Evolutionary conservation across 192 early-diverging fungal genomes (phyloP).

Genomic region (Backusella tuberculispora): DNA sequence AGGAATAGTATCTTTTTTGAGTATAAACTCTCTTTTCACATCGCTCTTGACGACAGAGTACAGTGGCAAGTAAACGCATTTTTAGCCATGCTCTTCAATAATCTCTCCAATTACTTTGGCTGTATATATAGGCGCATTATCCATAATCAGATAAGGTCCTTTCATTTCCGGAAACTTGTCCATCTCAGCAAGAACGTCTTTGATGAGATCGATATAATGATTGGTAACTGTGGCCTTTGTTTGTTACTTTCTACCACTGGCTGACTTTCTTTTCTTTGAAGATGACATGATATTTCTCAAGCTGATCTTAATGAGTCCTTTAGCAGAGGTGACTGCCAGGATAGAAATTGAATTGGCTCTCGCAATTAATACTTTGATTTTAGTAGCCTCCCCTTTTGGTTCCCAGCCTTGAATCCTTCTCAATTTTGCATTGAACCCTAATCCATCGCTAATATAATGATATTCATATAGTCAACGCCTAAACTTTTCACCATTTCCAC

Average conservation of each 20-base stretch:
- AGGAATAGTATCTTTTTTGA: too few species aligned
- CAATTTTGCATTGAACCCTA: slow-evolving; percentile 14
- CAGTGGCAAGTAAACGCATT: slow-evolving; percentile 19
- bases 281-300: background rate
- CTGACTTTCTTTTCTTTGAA: slow-evolving; percentile 23
- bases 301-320: background rate
- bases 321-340: slow-evolving; percentile 3
- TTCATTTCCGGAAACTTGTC: too few species aligned
- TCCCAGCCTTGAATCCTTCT: slow-evolving; percentile 16
- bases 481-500: background rate
- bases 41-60: too few species aligned
- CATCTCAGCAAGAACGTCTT: slow-evolving; percentile 16
- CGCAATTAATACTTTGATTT: too few species aligned
- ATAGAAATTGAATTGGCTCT: too few species aligned
- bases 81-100: slow-evolving; percentile 1
- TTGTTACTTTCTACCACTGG: background rate
- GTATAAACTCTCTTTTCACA: too few species aligned
- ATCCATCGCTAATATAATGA: slow-evolving; percentile 5
- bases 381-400: slow-evolving; percentile 7
- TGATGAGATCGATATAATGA: background rate
- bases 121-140: slow-evolving; percentile 27
- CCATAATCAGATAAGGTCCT: too few species aligned
- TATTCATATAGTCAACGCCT: slow-evolving; percentile 16
- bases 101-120: background rate
- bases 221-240: background rate